Evolutionary conservation across 225 moss, liverwort and hornwort genomes (phyloP), one percentile per base, ranked within the genome.

Genomic region (Pseudisothecium myosuroides): DNA sequence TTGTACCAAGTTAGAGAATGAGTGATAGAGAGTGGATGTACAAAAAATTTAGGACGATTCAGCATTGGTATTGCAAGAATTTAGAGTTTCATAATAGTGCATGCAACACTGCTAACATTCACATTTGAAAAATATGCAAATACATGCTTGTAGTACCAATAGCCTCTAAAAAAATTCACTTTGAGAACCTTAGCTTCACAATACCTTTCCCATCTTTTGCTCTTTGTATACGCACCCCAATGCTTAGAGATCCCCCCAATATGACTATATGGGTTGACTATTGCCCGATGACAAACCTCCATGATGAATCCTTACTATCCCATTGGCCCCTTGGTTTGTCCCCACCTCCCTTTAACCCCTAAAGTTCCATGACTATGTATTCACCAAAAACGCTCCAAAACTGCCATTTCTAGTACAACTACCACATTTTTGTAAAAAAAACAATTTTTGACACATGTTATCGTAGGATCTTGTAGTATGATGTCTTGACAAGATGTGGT

Each of bases 121-220:
- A 45, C 29, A 45, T 73, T 28, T 17, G 2, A 73, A 71, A 55
- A 54, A 77, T 77, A 9, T 34, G 10, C 55, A 37, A 55, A 16
- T 37, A 26, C 10, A 55, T 56, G 6, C 36, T 0, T n/a, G 4
- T 10, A 56, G 19, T 0, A n/a, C 4, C 10, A 27, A 4, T 14
- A 79, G 11, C 11, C 3, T 58, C 2, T 11, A 56, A 2, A 56
- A 37, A 24, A 15, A 78, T 78, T 55, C 6, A 55, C 11, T n/a
- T 78, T 0, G 0, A 78, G 17, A 56, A 26, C 56, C 0, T 50
- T 0, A 75, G 7, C 49, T 75, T 75, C 2, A 75, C 1, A 75
- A 0, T 50, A 13, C 29, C 2, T 76, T 1, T 50, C 0, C 0
- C 0, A 0, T 36, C 5, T 76, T 49, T 21, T 34, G 22, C 2